These are phyloP conservation scores for Dactylorhiza incarnata DNA, from an alignment of 106 monocot genomes.

Conservation along the genomic window DNA sequence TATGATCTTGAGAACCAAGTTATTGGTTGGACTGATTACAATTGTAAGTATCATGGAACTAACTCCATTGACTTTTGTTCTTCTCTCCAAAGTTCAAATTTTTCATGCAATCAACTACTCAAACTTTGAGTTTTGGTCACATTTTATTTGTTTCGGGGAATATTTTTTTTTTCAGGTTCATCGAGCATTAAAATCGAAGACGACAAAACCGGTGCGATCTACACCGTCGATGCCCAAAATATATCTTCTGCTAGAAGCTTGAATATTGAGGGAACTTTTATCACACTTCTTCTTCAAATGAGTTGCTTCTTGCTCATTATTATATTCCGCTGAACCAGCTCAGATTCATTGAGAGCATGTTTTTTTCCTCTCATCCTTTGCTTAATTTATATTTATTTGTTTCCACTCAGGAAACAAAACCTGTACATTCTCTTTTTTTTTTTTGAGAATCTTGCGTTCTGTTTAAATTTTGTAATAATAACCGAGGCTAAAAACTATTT, in stretches of 20 bases:
- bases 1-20: slow-evolving; percentile 61
- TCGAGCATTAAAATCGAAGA: slow-evolving; percentile 58
- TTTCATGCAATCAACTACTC: too few relatives aligned
- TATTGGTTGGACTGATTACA: slow-evolving; percentile 71
- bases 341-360: neutral
- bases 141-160: slow-evolving; percentile 6
- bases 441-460: too few relatives aligned
- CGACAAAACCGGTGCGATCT: slow-evolving; percentile 40
- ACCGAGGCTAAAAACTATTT: too few relatives aligned
- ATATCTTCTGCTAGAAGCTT: slow-evolving; percentile 23
- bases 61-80: slow-evolving; percentile 1
- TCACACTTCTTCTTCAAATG: slow-evolving; percentile 16
- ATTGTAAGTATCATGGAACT: slow-evolving; percentile 40
- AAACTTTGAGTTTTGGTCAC: too few relatives aligned
- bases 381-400: neutral
- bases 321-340: slow-evolving; percentile 14
- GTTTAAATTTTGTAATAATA: too few relatives aligned
- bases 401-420: neutral
- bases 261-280: slow-evolving; percentile 11
- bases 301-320: slow-evolving; percentile 11
- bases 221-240: slow-evolving; percentile 46
- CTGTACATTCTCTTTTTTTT: neutral
- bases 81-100: too few relatives aligned
- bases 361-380: neutral
- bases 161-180: slow-evolving; percentile 40